Percentiles rank a stretch among this genome's conserved stretches.
Evolutionary conservation across 352 stramenopile genomes (phyloP).

Genomic region (Phytophthora citricola): DNA sequence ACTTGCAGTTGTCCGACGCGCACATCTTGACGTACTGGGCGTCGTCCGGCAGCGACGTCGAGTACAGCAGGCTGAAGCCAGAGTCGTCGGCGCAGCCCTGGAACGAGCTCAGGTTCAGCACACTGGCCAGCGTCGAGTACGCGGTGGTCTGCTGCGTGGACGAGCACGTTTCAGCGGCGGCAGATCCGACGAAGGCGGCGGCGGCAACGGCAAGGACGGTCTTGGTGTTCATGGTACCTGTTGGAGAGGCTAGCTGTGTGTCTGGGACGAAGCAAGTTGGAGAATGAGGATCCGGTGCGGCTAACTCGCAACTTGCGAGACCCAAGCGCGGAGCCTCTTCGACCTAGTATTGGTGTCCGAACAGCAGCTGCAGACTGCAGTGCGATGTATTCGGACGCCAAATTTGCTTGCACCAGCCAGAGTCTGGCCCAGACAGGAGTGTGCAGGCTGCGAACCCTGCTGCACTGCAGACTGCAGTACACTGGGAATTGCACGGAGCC

Average conservation of each 20-base stretch:
- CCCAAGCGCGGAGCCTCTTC: neutral
- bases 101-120: slow-evolving; percentile 29
- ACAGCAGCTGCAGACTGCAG: neutral
- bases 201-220: slow-evolving; percentile 28
- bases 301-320: neutral
- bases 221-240: slow-evolving; percentile 38
- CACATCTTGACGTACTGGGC: slow-evolving; percentile 42
- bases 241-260: slow-evolving; percentile 12
- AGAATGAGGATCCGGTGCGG: slow-evolving; percentile 8
- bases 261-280: slow-evolving; percentile 24
- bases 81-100: slow-evolving; percentile 32
- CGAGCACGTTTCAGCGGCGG: slow-evolving; percentile 27
- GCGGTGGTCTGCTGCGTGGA: slow-evolving; percentile 23
- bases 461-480: neutral
- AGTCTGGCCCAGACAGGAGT: too few species aligned
- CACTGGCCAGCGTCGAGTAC: slow-evolving; percentile 30
- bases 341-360: slow-evolving; percentile 12
- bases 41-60: slow-evolving; percentile 36
- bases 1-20: slow-evolving; percentile 32
- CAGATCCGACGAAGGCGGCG: slow-evolving; percentile 29
- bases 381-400: neutral
- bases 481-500: neutral
- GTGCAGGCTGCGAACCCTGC: too few species aligned
- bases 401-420: neutral
- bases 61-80: slow-evolving; percentile 38